Base-by-base conservation (phyloP, 805 yeast species). In the Ogataea methylovora region DNA sequence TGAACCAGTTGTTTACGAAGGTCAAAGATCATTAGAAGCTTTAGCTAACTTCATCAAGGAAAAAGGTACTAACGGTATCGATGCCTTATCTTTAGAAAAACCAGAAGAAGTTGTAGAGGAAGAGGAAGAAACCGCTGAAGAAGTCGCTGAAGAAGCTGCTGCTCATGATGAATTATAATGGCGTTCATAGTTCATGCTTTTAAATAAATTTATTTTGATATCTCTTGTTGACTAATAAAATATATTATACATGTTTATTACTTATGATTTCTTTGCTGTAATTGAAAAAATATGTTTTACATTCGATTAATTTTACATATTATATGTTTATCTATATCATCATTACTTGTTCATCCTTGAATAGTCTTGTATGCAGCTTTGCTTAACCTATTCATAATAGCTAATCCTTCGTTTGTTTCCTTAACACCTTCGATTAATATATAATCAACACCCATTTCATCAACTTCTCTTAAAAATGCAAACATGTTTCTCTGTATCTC, bases 301-400 rank as follows among this genome's bases (percentile, higher is more conserved):
- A 10, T 21, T 8, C 10, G 9, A 9, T 27, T 17, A 5, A 5
- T 27, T 27, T 16, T 8, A 8, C 17, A 25, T 25, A 5, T 25
- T 11, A 25, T 25, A 13, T 25, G 5, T 5, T n/a, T 15, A 8
- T 5, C 4, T 27, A 10, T 5, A 10, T 14, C n/a, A n/a, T n/a
- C n/a, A n/a, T n/a, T n/a, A n/a, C n/a, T n/a, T n/a, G n/a, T n/a
- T n/a, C 15, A 23, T 15, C 35, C 30, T n/a, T 9, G 39, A 5
- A 57, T 42, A 1, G 48, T 51, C 25, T 67, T 71, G 5, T 72
- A 59, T 0, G 97, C 94, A 4, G 97, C 97, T 54, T 88, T 88
- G 24, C 71, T 66, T 22, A 90, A 63, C 46, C 98, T 63, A 54
- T 92, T 92, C 96, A 92, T 90, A 24, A 92, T 81, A 0, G 98